Evolutionary conservation across 306 rosid genomes (phyloP).

Genomic region (Cucurbita pepo): DNA sequence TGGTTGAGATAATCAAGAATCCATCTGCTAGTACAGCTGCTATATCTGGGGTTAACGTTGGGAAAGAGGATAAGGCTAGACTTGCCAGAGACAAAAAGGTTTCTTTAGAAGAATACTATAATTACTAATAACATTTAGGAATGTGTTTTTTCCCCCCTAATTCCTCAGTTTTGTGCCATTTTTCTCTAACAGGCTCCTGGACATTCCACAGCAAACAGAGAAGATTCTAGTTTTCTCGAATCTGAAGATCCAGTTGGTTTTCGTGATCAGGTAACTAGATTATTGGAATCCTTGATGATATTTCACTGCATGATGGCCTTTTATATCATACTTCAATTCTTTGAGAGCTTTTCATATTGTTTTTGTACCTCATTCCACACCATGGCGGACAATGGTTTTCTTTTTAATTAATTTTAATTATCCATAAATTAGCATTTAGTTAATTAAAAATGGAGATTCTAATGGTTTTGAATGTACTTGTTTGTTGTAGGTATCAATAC

Average conservation of each 20-base stretch:
- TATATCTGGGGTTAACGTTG: constrained; percentile 37
- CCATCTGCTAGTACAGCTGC: constrained; percentile 37
- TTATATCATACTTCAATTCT: background rate
- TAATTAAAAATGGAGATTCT: no score
- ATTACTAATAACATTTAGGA: background rate
- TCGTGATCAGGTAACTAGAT: constrained; percentile 60
- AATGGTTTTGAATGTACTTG: background rate
- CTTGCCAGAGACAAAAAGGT: constrained; percentile 77
- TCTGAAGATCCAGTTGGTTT: constrained; percentile 81
- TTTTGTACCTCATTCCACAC: no score
- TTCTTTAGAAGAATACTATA: background rate
- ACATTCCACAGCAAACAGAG: constrained; percentile 31
- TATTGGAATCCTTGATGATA: background rate
- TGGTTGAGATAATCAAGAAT: constrained; percentile 74
- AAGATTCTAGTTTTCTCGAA: constrained; percentile 43
- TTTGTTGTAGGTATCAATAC: constrained; percentile 47
- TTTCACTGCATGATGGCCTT: background rate
- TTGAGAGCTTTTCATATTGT: background rate
- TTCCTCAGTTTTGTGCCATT: background rate
- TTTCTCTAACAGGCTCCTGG: constrained; percentile 38
- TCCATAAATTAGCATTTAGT: no score
- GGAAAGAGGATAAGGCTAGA: constrained; percentile 76
- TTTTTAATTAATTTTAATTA: no score
- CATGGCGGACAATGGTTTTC: no score
- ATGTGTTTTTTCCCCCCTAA: background rate